Conservation (phyloP, 768 basidiomycete species). For the Saitozyma podzolica region DNA sequence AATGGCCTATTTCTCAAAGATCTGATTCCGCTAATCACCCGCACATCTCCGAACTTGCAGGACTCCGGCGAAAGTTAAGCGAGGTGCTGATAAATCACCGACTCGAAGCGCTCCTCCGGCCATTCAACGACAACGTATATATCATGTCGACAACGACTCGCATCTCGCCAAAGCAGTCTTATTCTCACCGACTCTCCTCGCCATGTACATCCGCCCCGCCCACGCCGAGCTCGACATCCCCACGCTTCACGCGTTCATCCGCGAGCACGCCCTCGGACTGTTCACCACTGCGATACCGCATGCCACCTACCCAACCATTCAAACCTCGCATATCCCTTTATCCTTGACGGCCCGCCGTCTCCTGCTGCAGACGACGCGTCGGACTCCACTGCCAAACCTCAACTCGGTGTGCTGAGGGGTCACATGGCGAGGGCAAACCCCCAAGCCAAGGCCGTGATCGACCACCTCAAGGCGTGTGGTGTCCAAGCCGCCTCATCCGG, state of each 20-base stretch:
- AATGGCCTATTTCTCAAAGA: no score
- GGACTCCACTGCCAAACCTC: not conserved
- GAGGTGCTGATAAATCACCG: no score
- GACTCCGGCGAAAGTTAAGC: no score
- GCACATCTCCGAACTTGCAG: no score
- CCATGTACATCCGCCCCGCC: slow-evolving; percentile 55
- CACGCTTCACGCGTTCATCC: slow-evolving; percentile 51
- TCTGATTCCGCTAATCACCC: no score
- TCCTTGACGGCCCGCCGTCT: slow-evolving; percentile 23
- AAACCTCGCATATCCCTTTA: slow-evolving; percentile 55
- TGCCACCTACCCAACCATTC: slow-evolving; percentile 38
- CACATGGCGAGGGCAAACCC: slow-evolving; percentile 52
- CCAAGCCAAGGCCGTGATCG: slow-evolving; percentile 43
- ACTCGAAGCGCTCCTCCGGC: no score
- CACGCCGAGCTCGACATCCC: slow-evolving; percentile 54
- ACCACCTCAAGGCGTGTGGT: slow-evolving; percentile 4
- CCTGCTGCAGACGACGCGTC: not conserved
- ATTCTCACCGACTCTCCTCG: no score
- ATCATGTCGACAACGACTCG: no score
- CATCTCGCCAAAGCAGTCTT: no score
- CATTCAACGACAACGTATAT: no score
- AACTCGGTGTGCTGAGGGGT: slow-evolving; percentile 33
- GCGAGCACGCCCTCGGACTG: slow-evolving; percentile 52
- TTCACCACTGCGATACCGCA: slow-evolving; percentile 53
- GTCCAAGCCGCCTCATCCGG: not conserved